Base-by-base conservation (phyloP, 2,329 filamentous ascomycete species). In the Nigrograna mackinnonii region DNA sequence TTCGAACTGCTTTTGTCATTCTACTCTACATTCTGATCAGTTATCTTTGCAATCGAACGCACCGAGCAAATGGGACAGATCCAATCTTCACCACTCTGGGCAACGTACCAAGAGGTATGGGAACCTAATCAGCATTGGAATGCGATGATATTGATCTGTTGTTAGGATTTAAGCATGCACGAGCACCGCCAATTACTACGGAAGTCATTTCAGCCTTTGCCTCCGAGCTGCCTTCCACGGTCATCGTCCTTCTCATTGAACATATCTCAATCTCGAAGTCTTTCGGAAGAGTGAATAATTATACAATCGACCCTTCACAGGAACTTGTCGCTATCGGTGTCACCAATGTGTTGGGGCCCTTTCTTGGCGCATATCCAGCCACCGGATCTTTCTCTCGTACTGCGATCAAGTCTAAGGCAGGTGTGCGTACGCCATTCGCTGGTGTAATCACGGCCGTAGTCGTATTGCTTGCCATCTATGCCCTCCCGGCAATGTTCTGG, bases 241-340 rank as follows among this genome's bases (percentile, higher is more conserved):
- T 96, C 41, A 95, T 97, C 54, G 91, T 99, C 14, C 79, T 97
- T 44, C 78, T 99, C 22, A 95, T 97, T 50, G 94, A 99, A 71
- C 92, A 99, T 66, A 95, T 97, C 57, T 91, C 92, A 33, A 97
- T 97, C 51, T 90, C 91, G 17, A 99, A 97, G 68, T 96, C 92
- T 0, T 97, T 99, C 55, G 94, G 94, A 7, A 83, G 92, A 45
- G 82, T 96, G 57, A 97, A 96, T 75, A 95, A 96, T 73, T 99
- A 99, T 70, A 86, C 83, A 13, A 96, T 99, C 64, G 85, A 96
- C 56, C 91, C 94, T 0, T 96, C 92, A 0, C 92, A 99, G 67
- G 92, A 99, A 67, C 81, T 99, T 71, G 89, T 99, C 35, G 92
- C 90, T 17, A 96, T 97, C 52, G 92, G 92, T 49, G 54, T 96